Evolutionary conservation across 257 asterid species (phyloP).

Genomic region (Solanum neorickii): DNA sequence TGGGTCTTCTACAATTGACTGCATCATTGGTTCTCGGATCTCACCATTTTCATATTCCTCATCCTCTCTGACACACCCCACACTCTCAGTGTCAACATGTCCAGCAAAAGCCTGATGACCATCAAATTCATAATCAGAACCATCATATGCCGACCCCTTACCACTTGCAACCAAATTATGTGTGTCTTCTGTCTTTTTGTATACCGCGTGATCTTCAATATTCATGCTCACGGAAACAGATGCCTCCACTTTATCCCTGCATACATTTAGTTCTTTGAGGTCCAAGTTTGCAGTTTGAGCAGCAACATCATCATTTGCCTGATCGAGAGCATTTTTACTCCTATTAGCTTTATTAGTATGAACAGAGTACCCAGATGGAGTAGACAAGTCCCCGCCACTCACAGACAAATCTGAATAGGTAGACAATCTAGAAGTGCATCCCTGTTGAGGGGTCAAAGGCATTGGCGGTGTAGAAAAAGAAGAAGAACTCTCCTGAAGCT

Average conservation of each 20-base stretch:
- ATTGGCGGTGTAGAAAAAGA: slow-evolving; percentile 25
- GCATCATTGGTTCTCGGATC: slow-evolving; percentile 43
- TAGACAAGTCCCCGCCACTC: slow-evolving; percentile 1
- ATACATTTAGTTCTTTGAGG: slow-evolving; percentile 12
- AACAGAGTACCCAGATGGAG: slow-evolving; percentile 38
- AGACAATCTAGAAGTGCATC: slow-evolving; percentile 20
- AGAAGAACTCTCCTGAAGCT: slow-evolving; percentile 41
- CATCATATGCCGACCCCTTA: slow-evolving; percentile 30
- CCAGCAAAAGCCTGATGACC: slow-evolving; percentile 23
- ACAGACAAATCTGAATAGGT: slow-evolving; percentile 11
- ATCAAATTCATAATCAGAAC: slow-evolving; percentile 46
- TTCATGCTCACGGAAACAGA: slow-evolving; percentile 7
- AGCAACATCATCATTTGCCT: slow-evolving; percentile 6
- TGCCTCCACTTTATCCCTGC: slow-evolving; percentile 3
- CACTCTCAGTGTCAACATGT: slow-evolving; percentile 4
- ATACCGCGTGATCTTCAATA: slow-evolving; percentile 8
- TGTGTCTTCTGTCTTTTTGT: slow-evolving; percentile 12
- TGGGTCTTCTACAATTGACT: slow-evolving; percentile 16
- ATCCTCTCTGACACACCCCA: slow-evolving; percentile 33
- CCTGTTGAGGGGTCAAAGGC: slow-evolving; percentile 42
- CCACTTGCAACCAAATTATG: slow-evolving; percentile 13
- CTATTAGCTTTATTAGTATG: slow-evolving; percentile 19
- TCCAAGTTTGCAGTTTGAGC: slow-evolving; percentile 10
- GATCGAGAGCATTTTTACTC: slow-evolving; percentile 9
- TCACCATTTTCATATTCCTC: slow-evolving; percentile 91